These are phyloP conservation scores for Cystobasidiaceae sp. DNA, from an alignment of 1,284 basidiomycete genomes.

Conservation along the genomic window DNA sequence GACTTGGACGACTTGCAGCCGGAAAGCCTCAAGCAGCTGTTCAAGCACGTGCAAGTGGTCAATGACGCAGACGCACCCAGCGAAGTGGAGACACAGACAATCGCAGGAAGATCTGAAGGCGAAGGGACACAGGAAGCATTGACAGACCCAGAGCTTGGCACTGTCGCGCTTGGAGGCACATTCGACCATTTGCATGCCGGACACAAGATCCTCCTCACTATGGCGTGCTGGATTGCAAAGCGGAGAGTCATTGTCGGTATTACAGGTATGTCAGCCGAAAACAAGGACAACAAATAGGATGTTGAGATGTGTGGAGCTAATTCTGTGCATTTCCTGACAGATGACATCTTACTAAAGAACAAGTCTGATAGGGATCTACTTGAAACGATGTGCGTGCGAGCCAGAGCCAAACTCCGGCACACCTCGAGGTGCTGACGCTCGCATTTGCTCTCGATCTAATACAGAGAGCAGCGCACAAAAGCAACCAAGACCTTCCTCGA, in stretches of 20 bases:
- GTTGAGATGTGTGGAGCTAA: not conserved
- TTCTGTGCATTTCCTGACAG: constrained; percentile 46
- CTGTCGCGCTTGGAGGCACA: constrained; percentile 63
- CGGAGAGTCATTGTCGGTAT: constrained; percentile 83
- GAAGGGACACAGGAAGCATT: not conserved
- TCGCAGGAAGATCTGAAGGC: not conserved
- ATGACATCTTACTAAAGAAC: constrained; percentile 65
- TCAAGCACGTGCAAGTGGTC: not conserved
- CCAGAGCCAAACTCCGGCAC: not conserved
- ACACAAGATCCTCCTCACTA: constrained; percentile 92
- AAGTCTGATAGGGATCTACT: constrained; percentile 69
- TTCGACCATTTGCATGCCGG: constrained; percentile 98
- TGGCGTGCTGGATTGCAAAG: constrained; percentile 74
- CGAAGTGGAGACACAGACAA: not conserved
- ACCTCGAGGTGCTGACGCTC: not conserved
- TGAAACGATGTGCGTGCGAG: constrained; percentile 55
- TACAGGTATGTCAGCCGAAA: constrained; percentile 56
- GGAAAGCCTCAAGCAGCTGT: not conserved
- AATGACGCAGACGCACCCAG: constrained; percentile 7
- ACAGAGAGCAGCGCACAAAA: constrained; percentile 51
- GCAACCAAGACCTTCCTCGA: constrained; percentile 61
- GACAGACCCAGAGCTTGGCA: constrained; percentile 27
- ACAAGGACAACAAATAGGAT: not conserved
- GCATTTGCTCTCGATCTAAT: not conserved
- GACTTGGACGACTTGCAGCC: not conserved